Evolutionary conservation across 2,329 filamentous ascomycete species (phyloP), one percentile per base, ranked within the genome.

Genomic region (Aspergillus fumigatiaffinis): DNA sequence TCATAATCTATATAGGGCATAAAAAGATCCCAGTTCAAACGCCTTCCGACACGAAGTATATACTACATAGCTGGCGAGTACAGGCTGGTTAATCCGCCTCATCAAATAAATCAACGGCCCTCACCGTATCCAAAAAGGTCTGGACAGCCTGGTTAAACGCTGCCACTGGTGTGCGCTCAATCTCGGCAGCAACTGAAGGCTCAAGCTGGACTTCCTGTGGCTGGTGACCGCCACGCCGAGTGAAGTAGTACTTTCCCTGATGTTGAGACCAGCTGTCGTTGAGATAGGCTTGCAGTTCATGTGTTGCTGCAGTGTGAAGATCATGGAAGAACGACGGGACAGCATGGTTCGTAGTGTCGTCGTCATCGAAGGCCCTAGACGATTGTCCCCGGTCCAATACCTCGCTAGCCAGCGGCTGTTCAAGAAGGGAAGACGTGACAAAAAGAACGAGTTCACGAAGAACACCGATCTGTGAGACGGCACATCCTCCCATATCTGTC

Each of bases 241-340:
- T 72, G 32, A 84, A 76, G 63, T 76, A 82, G 59, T 83, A 79
- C 52, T 68, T 73, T 1, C 71, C 74, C 29, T 75, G 71, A 52
- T 75, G 72, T 7, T 66, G 61, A 23, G 76, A 75, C 82, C 82
- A 85, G 35, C 77, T 79, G 1, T 70, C 70, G 25, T 66, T 68
- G 20, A 84, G 63, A 44, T 76, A 76, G 1, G 76, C 67, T 38
- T 73, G 66, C 3, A 85, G 64, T 26, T 80, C 78, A 35, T 74
- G 74, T 2, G 69, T 68, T 3, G 75, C 71, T 42, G 75, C 72
- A 4, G 57, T 54, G 55, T 71, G 68, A 23, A 72, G 55, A 44
- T 70, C 63, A 8, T 57, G 48, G 49, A 66, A 66, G 53, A 67
- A 55, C 38, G 56, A 21, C 17, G 64, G 58, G 17, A 60, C 32